phyloP scores from a whole-genome alignment of 192 early-diverging fungal genomes.

The Mortierella hygrophila region DNA sequence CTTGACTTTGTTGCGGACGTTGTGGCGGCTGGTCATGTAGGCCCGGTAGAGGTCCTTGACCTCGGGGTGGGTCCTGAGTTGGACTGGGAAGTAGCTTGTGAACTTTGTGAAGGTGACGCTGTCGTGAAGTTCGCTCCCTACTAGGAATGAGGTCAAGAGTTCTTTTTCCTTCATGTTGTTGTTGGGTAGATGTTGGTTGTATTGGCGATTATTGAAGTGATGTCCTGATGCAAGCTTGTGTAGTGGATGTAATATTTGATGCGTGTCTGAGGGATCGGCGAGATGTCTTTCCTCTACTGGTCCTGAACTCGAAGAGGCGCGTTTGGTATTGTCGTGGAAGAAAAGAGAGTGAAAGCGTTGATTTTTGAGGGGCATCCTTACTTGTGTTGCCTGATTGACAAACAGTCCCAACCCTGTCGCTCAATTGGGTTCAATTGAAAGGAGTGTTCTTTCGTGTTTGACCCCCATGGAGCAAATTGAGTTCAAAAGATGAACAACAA shows the following conservation, averaged over 20 bases:
- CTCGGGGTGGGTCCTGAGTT: conserved; percentile 29
- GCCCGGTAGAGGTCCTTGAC: conserved; percentile 49
- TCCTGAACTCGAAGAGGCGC: not conserved
- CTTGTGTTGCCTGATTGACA: too few species aligned
- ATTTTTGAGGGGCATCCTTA: too few species aligned
- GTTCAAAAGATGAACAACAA: not conserved
- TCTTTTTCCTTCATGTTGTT: conserved; percentile 44
- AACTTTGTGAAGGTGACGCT: conserved; percentile 41
- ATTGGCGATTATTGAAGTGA: too few species aligned
- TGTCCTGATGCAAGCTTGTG: not conserved
- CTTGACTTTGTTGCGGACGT: conserved; percentile 37
- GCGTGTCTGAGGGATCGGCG: not conserved
- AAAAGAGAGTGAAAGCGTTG: not conserved
- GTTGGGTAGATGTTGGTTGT: not conserved
- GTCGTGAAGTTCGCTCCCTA: conserved; percentile 56
- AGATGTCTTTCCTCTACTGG: too few species aligned
- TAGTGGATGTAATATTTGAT: too few species aligned
- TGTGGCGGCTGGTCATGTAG: conserved; percentile 34
- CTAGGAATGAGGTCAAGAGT: conserved; percentile 38
- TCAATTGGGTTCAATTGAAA: not conserved
- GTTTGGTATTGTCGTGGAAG: not conserved
- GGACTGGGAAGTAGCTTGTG: conserved; percentile 19
- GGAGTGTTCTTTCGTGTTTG: too few species aligned
- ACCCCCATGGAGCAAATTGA: not conserved
- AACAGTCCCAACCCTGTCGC: not conserved